phyloP scores from a whole-genome alignment of 306 rosid species.

The Pyrus bretschneideri region DNA sequence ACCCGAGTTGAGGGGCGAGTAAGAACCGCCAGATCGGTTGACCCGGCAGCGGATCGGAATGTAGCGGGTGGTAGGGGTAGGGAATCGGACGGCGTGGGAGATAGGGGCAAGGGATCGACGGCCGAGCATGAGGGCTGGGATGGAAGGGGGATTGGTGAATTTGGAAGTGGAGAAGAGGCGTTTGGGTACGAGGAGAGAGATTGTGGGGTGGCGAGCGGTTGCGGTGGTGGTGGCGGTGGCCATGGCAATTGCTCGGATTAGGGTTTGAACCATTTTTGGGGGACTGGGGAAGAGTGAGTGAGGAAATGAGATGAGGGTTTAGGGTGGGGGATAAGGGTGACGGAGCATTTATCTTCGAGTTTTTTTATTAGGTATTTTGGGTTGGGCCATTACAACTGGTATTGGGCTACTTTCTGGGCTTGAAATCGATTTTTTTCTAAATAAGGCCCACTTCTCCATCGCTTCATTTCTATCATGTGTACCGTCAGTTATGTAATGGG shows the following conservation, averaged over 20 bases:
- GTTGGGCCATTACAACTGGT: background rate
- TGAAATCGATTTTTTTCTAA: background rate
- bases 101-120: slow-evolving; percentile 39
- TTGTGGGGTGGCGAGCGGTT: slow-evolving; percentile 20
- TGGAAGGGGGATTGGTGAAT: slow-evolving; percentile 27
- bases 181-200: slow-evolving; percentile 17
- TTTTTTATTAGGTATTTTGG: background rate
- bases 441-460: background rate
- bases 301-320: background rate
- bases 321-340: background rate
- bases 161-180: slow-evolving; percentile 37
- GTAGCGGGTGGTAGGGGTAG: slow-evolving; percentile 26
- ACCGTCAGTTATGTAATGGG: too few relatives aligned
- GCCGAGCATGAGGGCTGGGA: slow-evolving; percentile 26
- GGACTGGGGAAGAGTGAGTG: background rate
- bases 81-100: slow-evolving; percentile 26
- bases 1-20: slow-evolving; percentile 79
- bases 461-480: too few relatives aligned
- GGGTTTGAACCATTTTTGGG: slow-evolving; percentile 45
- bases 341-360: background rate
- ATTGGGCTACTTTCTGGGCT: background rate
- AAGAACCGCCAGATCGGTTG: slow-evolving; percentile 53
- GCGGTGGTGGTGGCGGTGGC: slow-evolving; percentile 11
- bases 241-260: slow-evolving; percentile 37
- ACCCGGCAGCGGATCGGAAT: slow-evolving; percentile 57